phyloP scores from a whole-genome alignment of 768 basidiomycete species.

The Suillus decipiens region DNA sequence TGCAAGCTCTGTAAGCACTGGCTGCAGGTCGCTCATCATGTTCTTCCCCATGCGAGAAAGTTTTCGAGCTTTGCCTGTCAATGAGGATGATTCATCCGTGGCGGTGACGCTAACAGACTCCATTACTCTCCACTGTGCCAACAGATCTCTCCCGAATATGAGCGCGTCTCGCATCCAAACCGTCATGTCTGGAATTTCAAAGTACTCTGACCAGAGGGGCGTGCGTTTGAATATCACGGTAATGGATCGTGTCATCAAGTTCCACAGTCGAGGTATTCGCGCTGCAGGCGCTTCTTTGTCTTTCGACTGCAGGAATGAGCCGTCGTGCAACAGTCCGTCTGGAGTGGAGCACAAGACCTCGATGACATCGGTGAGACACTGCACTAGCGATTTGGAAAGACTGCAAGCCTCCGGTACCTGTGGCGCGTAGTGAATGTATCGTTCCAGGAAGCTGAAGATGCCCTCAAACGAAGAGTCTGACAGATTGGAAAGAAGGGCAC shows the following conservation, averaged over 20 bases:
- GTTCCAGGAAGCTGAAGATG: slow-evolving; percentile 64
- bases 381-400: slow-evolving; percentile 87
- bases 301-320: slow-evolving; percentile 47
- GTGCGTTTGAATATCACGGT: slow-evolving; percentile 85
- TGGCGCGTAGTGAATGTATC: slow-evolving; percentile 63
- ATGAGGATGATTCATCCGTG: slow-evolving; percentile 22
- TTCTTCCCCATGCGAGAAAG: slow-evolving; percentile 62
- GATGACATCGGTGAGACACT: slow-evolving; percentile 90
- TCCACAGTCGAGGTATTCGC: slow-evolving; percentile 75
- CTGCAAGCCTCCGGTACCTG: slow-evolving; percentile 82
- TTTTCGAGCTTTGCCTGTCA: slow-evolving; percentile 39
- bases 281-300: slow-evolving; percentile 49
- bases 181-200: slow-evolving; percentile 83
- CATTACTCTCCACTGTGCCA: slow-evolving; percentile 78
- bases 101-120: slow-evolving; percentile 54
- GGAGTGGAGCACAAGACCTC: slow-evolving; percentile 79
- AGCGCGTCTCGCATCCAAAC: slow-evolving; percentile 99
- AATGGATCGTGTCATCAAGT: slow-evolving; percentile 75
- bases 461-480: slow-evolving; percentile 71
- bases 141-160: slow-evolving; percentile 86
- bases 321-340: slow-evolving; percentile 67
- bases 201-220: slow-evolving; percentile 77
- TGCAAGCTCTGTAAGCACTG: slow-evolving; percentile 75
- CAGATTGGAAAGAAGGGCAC: slow-evolving; percentile 68
- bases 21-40: slow-evolving; percentile 79